Base-by-base conservation (phyloP, 2,329 filamentous ascomycete genomes). In the Fusarium hostae region DNA sequence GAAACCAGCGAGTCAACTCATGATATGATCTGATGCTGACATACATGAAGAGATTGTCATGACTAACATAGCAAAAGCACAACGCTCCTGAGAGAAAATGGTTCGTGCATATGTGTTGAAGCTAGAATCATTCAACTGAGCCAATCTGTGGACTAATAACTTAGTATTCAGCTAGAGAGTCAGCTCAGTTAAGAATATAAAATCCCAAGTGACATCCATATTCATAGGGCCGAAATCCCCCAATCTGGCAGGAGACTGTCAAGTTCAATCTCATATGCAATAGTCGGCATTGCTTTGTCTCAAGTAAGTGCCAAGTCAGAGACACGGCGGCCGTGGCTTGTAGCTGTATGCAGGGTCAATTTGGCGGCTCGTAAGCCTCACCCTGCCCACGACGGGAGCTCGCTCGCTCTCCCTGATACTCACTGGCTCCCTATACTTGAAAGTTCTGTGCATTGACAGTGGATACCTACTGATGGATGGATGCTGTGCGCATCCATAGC, bases 21-120 rank as follows among this genome's bases (percentile, higher is more conserved):
- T 56, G 66, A 68, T 32, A 48, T 71, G 69, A 68, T 41, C 41
- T 37, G 47, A 58, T 68, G 44, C 43, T 54, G 39, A 44, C 28
- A 58, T n/a, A 52, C 20, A n/a, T 54, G n/a, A 44, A 56, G n/a
- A 24, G n/a, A 43, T 32, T 39, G 24, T 9, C 57, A 22, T 52
- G 32, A 32, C 60, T 39, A 37, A 32, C 18, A 44, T 39, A 37
- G 32, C 40, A 47, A 40, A 47, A 41, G 26, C 24, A 37, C 44
- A 43, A 51, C 32, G 39, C 30, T n/a, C 22, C 34, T n/a, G n/a
- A 34, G 52, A 34, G 47, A 22, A 34, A 16, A 18, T 35, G 30
- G 28, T 30, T 48, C 45, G 45, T 32, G 45, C 28, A 48, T 48
- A 7, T 22, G 24, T 26, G 12, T 20, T 24, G 22, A 35, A 51